Evolutionary conservation across 371 early-diverging fungal species (phyloP).

Genomic region (Rhizopus delemar): DNA sequence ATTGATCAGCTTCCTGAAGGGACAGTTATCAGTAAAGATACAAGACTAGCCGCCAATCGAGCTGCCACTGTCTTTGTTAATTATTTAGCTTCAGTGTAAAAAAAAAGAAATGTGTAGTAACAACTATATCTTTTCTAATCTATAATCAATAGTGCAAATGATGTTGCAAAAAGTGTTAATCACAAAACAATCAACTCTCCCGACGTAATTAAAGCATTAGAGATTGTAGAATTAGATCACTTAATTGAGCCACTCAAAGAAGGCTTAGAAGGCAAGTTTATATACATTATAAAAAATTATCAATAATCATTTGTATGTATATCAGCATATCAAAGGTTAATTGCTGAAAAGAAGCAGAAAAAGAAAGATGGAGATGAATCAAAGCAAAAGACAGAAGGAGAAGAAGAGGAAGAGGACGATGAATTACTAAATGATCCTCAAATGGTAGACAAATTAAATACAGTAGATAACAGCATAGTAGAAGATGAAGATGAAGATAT

Average conservation of each 20-base stretch:
- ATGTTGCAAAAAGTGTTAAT: conserved; percentile 48
- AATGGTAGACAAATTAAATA: neutral
- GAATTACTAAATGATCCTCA: conserved; percentile 29
- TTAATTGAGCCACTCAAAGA: conserved; percentile 47
- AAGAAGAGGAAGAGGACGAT: conserved; percentile 19
- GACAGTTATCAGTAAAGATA: conserved; percentile 62
- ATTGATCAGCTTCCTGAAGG: conserved; percentile 61
- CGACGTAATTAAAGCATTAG: conserved; percentile 61
- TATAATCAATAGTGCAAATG: conserved; percentile 49
- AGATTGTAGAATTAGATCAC: conserved; percentile 55
- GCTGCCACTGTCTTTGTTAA: conserved; percentile 67
- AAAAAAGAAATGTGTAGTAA: neutral
- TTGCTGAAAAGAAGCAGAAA: conserved; percentile 32
- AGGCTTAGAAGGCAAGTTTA: conserved; percentile 23
- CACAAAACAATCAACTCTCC: conserved; percentile 55
- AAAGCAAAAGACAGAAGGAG: conserved; percentile 6
- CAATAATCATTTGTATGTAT: neutral
- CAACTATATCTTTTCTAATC: neutral
- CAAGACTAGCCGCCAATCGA: conserved; percentile 61
- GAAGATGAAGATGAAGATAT: conserved; percentile 2
- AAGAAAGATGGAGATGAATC: conserved; percentile 13
- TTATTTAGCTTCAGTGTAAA: conserved; percentile 61
- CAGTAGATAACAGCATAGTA: neutral
- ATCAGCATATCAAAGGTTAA: conserved; percentile 27
- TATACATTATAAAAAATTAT: no score